phyloP scores from a whole-genome alignment of 2,329 filamentous ascomycete genomes.

The Hypoxylon rubiginosum region DNA sequence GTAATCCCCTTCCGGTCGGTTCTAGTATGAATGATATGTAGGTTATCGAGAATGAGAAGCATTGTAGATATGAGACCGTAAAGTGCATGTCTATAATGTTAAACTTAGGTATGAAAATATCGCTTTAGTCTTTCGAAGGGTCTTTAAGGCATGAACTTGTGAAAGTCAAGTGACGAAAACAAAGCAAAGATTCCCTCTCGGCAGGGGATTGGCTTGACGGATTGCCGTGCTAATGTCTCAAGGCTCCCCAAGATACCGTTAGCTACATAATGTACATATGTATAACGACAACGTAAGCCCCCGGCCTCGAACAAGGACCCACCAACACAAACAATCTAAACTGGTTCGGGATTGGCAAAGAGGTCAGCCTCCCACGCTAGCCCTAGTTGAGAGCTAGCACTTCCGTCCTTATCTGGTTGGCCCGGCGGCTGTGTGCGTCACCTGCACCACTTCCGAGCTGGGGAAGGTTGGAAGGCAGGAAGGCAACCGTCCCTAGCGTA shows the following conservation, averaged over 20 bases:
- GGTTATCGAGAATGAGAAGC: neutral
- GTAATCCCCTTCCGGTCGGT: conserved; percentile 31
- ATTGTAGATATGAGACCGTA: neutral
- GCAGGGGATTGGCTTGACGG: neutral
- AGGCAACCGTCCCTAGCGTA: too few species aligned
- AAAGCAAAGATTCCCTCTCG: neutral
- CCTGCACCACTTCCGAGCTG: conserved; percentile 48
- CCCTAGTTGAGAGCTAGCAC: conserved; percentile 31
- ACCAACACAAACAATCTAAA: conserved; percentile 22
- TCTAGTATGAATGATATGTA: neutral
- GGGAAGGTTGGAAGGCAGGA: too few species aligned
- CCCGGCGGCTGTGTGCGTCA: conserved; percentile 51
- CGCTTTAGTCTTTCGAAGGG: neutral
- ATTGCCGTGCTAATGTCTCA: neutral
- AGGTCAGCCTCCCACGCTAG: conserved; percentile 39
- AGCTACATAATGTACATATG: too few species aligned
- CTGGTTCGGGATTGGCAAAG: conserved; percentile 2
- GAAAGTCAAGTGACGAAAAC: neutral
- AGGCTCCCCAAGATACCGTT: neutral
- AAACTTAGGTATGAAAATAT: neutral
- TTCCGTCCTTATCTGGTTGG: conserved; percentile 42
- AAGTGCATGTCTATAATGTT: neutral
- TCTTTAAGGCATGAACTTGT: neutral
- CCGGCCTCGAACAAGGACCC: conserved; percentile 23
- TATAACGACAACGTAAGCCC: too few species aligned